Conservation (phyloP, 2,329 filamentous ascomycete species). For the Coniochaeta sp. region DNA sequence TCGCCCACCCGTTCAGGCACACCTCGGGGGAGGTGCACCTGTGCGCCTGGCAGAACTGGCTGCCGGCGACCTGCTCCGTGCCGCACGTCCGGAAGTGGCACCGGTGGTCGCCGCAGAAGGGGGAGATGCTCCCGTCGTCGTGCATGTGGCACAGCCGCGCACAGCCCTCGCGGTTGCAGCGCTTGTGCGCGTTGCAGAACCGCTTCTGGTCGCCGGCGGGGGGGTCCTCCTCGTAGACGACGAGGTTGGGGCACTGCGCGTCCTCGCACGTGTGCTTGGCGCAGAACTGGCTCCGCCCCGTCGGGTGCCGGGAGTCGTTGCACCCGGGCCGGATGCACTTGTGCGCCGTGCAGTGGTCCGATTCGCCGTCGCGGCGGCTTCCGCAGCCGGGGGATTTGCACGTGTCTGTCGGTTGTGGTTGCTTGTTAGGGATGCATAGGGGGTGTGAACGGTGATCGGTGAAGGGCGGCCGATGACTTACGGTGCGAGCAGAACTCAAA, state of each 20-base stretch:
- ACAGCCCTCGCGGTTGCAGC: constrained; percentile 8
- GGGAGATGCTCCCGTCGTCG: constrained; percentile 5
- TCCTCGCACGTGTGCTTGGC: constrained; percentile 12
- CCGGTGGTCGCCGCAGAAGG: constrained; percentile 11
- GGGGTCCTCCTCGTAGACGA: constrained; percentile 1
- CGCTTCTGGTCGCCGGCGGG: constrained; percentile 1
- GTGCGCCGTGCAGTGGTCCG: constrained; percentile 9
- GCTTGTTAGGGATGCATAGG: too few relatives aligned
- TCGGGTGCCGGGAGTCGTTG: constrained; percentile 3
- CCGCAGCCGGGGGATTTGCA: constrained; percentile 13
- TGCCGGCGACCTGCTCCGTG: neutral
- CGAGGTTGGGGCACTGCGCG: constrained; percentile 7
- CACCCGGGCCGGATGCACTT: constrained; percentile 10
- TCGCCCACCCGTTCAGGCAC: neutral
- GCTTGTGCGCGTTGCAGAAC: constrained; percentile 10
- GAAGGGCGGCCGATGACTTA: too few relatives aligned
- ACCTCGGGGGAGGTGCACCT: neutral
- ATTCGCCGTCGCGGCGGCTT: neutral
- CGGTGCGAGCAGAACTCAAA: too few relatives aligned
- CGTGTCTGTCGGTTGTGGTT: too few relatives aligned
- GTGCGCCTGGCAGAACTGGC: neutral
- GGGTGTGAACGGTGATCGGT: too few relatives aligned
- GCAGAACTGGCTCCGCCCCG: constrained; percentile 8
- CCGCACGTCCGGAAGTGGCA: constrained; percentile 6
- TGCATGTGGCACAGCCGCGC: constrained; percentile 7